Evolutionary conservation across 2,329 filamentous ascomycete genomes (phyloP), one percentile per base, ranked within the genome.

Genomic region (Pezicula carpinea): DNA sequence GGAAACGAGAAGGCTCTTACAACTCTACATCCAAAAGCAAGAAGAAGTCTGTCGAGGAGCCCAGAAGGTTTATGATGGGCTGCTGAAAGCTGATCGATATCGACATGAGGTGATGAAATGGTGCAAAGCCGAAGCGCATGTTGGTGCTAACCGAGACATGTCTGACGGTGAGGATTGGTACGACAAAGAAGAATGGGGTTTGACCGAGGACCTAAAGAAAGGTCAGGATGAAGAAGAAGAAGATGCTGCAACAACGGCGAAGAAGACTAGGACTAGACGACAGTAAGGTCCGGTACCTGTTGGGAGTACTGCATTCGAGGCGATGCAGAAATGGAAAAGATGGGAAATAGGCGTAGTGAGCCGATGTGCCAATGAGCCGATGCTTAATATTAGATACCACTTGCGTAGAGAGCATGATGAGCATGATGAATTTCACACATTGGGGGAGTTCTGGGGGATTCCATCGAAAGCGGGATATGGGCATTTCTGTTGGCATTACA

Each of bases 81-180:
- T 95, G 44, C 72, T 90, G 51, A 79, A 79, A 57, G 87, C 87
- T 1, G 83, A 92, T 56, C 77, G 86, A 38, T 76, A 87, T 64
- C 77, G 88, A 22, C 81, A 80, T 57, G 77, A 82, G 17, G 86
- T 93, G 3, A 76, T 85, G 62, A 78, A 80, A 55, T 90, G 86
- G 83, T 77, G 83, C 55, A 89, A 89, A 63, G 84, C 88, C 1
- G 88, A 92, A 67, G 87, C 77, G 18, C 88, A 92, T 59, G 74
- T 72, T 44, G 80, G 82, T 2, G 62, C 71, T 15, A 80, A 82
- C 42, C 54, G 60, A 32, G 87, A 91, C 64, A 83, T 93, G 83
- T 90, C 85, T 43, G 89, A 95, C 62, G 87, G 87, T 10, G 89
- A 95, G 70, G 89, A 95, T 63, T 95, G 87, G 86, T 91, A 90